Base-by-base conservation (phyloP, 1,284 basidiomycete species). In the Marasmius fiardii region DNA sequence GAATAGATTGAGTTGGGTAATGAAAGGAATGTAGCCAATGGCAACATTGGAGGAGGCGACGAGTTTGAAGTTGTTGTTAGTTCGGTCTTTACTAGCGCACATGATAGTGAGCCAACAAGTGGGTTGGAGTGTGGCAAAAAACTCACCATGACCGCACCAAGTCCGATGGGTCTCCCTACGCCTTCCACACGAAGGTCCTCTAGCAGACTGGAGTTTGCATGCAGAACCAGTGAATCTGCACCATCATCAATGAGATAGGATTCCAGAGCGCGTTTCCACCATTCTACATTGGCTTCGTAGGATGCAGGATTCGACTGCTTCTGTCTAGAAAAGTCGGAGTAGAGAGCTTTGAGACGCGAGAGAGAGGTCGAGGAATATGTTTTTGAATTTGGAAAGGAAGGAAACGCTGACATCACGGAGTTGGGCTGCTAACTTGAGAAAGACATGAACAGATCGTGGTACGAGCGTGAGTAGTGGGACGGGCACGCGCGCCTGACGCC, bases 301-400 rank as follows among this genome's bases (percentile, higher is more conserved):
- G 92, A 88, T 3, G 87, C 81, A 0, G 92, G 88, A 68, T 98
- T 96, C 1, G 92, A 88, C 31, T 82, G 74, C 62, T 89, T 90
- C 72, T 95, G 93, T 6, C 85, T 78, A 0, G 91, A 86, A 54
- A 96, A 86, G 65, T 95, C 93, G 2, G 94, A 88, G 71, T 95
- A 98, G 14, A 98, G 77, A 0, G 93, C 86, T 61, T 90, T 86
- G 0, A 97, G 77, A 10, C 93, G 86, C 18, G 76, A 79, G 35
- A 68, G 77, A 10, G 81, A 83, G 2, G 78, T 75, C 0, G 76
- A 74, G 14, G 73, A 66, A 58, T 81, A 89, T 35, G 82, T 77
- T 28, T 77, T 68, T 4, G 47, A 49, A 2, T 49, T 26, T 24
- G 33, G 47, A 14, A 49, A 20, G 18, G 47, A 49, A 18, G 24